Percentiles rank a stretch among this genome's conserved stretches.
Conservation (phyloP, 2,329 filamentous ascomycete species). For the Epichloe gansuensis region DNA sequence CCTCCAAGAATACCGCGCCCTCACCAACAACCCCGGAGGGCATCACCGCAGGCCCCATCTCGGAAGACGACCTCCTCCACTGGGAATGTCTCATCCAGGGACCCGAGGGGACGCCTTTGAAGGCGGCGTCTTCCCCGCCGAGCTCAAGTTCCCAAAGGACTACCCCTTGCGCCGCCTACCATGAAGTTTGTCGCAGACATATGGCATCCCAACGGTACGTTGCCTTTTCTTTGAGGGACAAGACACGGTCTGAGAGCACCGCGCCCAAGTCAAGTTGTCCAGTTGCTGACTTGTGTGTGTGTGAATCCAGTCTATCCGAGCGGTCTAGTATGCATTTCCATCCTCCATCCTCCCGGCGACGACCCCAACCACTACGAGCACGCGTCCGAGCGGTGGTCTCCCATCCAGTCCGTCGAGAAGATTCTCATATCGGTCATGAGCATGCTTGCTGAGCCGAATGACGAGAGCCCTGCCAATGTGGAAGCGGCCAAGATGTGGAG, state of each 20-base stretch:
- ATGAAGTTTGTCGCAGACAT: constrained; percentile 94
- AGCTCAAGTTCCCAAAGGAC: constrained; percentile 88
- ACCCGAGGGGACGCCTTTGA: constrained; percentile 89
- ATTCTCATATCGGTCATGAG: constrained; percentile 96
- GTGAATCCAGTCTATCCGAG: constrained; percentile 63
- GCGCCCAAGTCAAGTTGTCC: not conserved
- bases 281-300: not conserved
- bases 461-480: constrained; percentile 91
- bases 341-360: constrained; percentile 89
- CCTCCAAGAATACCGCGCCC: constrained; percentile 89
- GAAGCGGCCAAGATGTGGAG: constrained; percentile 96
- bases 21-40: constrained; percentile 96
- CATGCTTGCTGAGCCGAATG: constrained; percentile 95
- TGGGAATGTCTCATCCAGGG: constrained; percentile 97
- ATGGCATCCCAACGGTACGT: constrained; percentile 86
- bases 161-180: constrained; percentile 90
- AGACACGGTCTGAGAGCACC: not conserved
- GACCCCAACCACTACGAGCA: constrained; percentile 98
- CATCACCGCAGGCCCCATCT: constrained; percentile 86
- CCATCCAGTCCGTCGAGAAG: constrained; percentile 95
- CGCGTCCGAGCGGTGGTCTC: constrained; percentile 89
- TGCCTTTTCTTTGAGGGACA: not conserved
- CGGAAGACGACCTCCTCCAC: constrained; percentile 86
- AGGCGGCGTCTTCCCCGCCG: constrained; percentile 88
- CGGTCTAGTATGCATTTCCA: constrained; percentile 94